Conservation (phyloP, 306 rosid genomes). For the Prosopis cineraria region DNA sequence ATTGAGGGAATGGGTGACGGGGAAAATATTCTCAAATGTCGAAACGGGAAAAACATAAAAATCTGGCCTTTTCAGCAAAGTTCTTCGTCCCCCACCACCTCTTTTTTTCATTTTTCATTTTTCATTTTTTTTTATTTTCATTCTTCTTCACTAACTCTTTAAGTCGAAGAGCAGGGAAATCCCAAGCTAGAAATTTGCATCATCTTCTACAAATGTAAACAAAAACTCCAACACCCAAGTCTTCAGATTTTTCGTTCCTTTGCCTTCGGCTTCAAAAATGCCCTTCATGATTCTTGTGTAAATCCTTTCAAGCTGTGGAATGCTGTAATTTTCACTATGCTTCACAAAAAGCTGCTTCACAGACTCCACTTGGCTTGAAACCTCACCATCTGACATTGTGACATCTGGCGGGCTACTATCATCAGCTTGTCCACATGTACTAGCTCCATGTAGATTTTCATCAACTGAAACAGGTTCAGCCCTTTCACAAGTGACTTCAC, state of each 20-base stretch:
- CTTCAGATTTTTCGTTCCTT: conserved; percentile 51
- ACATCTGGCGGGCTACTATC: conserved; percentile 43
- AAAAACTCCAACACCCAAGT: conserved; percentile 66
- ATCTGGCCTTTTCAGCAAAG: conserved; percentile 65
- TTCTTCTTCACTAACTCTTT: not conserved
- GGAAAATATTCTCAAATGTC: conserved; percentile 38
- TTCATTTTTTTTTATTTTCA: not conserved
- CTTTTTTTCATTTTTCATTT: not conserved
- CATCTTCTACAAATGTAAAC: conserved; percentile 70
- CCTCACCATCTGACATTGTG: conserved; percentile 50
- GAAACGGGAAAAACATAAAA: conserved; percentile 33
- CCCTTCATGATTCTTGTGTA: conserved; percentile 88
- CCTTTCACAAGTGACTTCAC: conserved; percentile 43
- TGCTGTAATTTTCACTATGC: conserved; percentile 57
- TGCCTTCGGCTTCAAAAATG: conserved; percentile 62
- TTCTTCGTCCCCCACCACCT: too few relatives aligned
- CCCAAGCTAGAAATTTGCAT: conserved; percentile 66
- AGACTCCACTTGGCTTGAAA: conserved; percentile 57
- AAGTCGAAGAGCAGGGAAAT: conserved; percentile 16
- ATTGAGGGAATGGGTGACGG: conserved; percentile 1
- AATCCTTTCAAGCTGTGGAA: conserved; percentile 90
- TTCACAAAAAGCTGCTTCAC: conserved; percentile 57
- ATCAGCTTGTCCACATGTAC: conserved; percentile 43
- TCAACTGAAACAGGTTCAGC: conserved; percentile 43
- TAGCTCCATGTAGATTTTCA: conserved; percentile 43